These are phyloP conservation scores for Gnetum montanum DNA, from an alignment of 75 land plant genomes.

Conservation along the genomic window DNA sequence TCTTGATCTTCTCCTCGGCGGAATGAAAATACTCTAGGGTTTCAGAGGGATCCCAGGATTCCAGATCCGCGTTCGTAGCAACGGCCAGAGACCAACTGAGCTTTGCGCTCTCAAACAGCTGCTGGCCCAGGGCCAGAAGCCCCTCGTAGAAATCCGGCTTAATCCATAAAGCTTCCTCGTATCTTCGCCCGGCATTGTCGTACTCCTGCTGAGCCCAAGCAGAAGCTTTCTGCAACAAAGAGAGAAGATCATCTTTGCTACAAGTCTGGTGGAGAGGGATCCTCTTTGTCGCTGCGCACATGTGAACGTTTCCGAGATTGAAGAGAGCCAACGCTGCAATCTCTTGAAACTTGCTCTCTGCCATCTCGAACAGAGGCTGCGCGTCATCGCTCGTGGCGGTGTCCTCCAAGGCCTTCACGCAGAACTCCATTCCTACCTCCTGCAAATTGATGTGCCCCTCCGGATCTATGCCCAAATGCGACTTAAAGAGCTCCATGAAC, in stretches of 20 bases:
- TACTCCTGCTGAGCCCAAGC: constrained; percentile 64
- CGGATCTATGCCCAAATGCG: constrained; percentile 58
- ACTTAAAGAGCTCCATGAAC: constrained; percentile 60
- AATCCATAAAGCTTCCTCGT: constrained; percentile 50
- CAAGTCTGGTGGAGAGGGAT: constrained; percentile 27
- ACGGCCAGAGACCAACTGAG: constrained; percentile 58
- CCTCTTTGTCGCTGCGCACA: constrained; percentile 63
- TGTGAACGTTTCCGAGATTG: constrained; percentile 80
- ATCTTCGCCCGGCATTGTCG: constrained; percentile 34
- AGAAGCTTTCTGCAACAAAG: constrained; percentile 38
- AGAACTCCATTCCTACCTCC: constrained; percentile 65
- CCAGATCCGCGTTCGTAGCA: constrained; percentile 40
- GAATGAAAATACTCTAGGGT: constrained; percentile 40
- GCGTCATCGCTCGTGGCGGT: constrained; percentile 63
- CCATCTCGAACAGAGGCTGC: constrained; percentile 45
- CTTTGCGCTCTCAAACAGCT: constrained; percentile 70
- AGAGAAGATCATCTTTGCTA: constrained; percentile 23
- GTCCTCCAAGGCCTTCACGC: constrained; percentile 72
- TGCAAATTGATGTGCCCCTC: constrained; percentile 66
- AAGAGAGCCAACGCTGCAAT: constrained; percentile 72
- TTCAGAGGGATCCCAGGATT: constrained; percentile 29
- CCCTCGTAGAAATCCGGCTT: constrained; percentile 82
- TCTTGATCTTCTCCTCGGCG: constrained; percentile 68
- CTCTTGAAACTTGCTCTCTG: constrained; percentile 60
- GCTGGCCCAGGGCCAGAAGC: constrained; percentile 55